Evolutionary conservation across 352 stramenopile species (phyloP), one percentile per base, ranked within the genome.

Genomic region (Globisporangium parvum): DNA sequence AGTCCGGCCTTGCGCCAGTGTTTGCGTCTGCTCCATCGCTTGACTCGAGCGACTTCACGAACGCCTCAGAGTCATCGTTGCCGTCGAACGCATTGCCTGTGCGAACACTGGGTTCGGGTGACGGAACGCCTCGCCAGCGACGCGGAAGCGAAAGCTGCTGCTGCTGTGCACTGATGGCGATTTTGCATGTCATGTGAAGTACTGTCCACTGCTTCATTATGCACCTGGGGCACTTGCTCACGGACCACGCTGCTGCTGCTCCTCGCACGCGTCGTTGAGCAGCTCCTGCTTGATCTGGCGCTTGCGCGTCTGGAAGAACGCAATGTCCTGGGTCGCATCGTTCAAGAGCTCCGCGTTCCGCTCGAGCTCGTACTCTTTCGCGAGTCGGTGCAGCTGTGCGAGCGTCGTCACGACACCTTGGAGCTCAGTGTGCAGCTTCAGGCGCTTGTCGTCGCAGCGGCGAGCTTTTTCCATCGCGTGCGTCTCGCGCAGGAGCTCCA

Each of bases 91-190:
- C 60, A 17, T 72, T 66, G 14, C 70, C 76, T 11, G n/a, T n/a
- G 63, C 69, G 47, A 87, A 74, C 45, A 67, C 67, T 20, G 67
- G 58, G 48, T 77, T 87, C 17, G 70, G 66, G 41, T 87, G 76
- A 21, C 64, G 68, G 55, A 87, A 87, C 50, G 75, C 66, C 47
- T 87, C 73, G 3, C 73, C 76, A 5, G 60, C 73, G 1, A 87
- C 76, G 53, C 77, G 59, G 56, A 87, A 87, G 12, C 65, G 57
- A 55, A 72, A 85, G 0, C 52, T 58, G 26, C 39, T 49, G 31
- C 31, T 37, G 31, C 31, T 37, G 31, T 37, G 31, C 31, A 37
- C 39, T 18, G 62, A n/a, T n/a, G n/a, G n/a, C n/a, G n/a, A n/a
- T n/a, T n/a, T n/a, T n/a, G n/a, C n/a, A n/a, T n/a, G n/a, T n/a